Evolutionary conservation across 768 basidiomycete genomes (phyloP).

Genomic region (Kwoniella europaea): DNA sequence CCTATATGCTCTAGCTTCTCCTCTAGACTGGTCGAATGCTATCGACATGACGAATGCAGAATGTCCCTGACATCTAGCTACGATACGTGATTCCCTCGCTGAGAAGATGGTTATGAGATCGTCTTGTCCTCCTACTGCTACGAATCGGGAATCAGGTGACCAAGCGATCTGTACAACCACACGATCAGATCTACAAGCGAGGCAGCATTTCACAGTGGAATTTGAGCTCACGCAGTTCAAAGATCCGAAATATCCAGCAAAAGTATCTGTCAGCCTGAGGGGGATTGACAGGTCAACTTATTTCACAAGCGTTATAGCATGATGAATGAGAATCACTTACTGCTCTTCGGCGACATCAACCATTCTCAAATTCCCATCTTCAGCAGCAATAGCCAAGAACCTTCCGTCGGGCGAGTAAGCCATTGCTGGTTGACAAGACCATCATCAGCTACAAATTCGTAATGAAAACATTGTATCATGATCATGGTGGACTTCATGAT

Average conservation of each 20-base stretch:
- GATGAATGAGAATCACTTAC: constrained; percentile 61
- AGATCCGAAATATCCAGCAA: constrained; percentile 91
- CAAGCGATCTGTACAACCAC: constrained; percentile 66
- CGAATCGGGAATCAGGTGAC: constrained; percentile 94
- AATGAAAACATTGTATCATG: neutral
- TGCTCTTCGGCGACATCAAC: constrained; percentile 86
- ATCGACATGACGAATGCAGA: constrained; percentile 89
- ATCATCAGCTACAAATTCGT: neutral
- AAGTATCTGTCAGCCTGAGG: constrained; percentile 84
- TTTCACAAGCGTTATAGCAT: too few relatives aligned
- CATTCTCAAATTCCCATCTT: constrained; percentile 88
- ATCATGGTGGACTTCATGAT: neutral
- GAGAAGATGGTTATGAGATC: constrained; percentile 94
- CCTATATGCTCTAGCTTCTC: constrained; percentile 86
- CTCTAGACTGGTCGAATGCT: constrained; percentile 79
- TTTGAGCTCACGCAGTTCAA: constrained; percentile 67
- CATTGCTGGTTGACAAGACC: constrained; percentile 67
- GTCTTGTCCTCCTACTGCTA: constrained; percentile 94
- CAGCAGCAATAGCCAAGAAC: constrained; percentile 84
- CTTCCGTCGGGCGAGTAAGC: constrained; percentile 92
- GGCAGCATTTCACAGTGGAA: neutral
- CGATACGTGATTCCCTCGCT: constrained; percentile 88
- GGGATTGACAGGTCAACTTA: neutral
- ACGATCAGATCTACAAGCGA: neutral
- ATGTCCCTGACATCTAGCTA: constrained; percentile 96